A percentile compares a stretch with the other conserved stretches of the same genome.
phyloP scores from a whole-genome alignment of 2,329 filamentous ascomycete genomes.

The Trichoderma aggressivum region DNA sequence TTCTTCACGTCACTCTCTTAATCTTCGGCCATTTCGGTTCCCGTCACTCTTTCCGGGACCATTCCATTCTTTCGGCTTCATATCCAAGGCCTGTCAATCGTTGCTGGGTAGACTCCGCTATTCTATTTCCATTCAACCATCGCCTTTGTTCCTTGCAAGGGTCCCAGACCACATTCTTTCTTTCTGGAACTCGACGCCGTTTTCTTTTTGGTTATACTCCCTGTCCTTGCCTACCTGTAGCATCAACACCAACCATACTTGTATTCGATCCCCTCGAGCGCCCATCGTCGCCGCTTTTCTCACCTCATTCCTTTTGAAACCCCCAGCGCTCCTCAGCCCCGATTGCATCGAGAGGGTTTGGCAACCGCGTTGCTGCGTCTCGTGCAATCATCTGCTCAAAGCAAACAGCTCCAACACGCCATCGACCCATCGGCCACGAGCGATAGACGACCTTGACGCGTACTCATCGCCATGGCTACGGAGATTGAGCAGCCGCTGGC shows the following conservation, averaged over 20 bases:
- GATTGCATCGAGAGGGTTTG: neutral
- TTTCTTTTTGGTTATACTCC: slow-evolving; percentile 18
- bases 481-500: slow-evolving; percentile 39
- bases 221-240: slow-evolving; percentile 12
- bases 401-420: neutral
- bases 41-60: slow-evolving; percentile 52
- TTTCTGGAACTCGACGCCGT: slow-evolving; percentile 20
- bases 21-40: slow-evolving; percentile 41
- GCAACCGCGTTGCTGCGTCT: neutral
- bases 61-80: slow-evolving; percentile 43
- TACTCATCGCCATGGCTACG: slow-evolving; percentile 35
- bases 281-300: neutral
- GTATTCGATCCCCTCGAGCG: neutral
- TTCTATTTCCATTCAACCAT: slow-evolving; percentile 18
- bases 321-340: neutral
- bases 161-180: slow-evolving; percentile 27
- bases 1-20: slow-evolving; percentile 54
- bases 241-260: neutral
- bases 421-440: neutral
- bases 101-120: slow-evolving; percentile 17
- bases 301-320: neutral
- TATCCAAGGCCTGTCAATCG: slow-evolving; percentile 23
- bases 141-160: slow-evolving; percentile 23
- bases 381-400: neutral
- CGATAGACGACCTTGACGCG: slow-evolving; percentile 11